Percentiles rank a stretch among this genome's conserved stretches.
These are phyloP conservation scores for Fusarium burgessii DNA, from an alignment of 2,329 filamentous ascomycete genomes.

Conservation along the genomic window DNA sequence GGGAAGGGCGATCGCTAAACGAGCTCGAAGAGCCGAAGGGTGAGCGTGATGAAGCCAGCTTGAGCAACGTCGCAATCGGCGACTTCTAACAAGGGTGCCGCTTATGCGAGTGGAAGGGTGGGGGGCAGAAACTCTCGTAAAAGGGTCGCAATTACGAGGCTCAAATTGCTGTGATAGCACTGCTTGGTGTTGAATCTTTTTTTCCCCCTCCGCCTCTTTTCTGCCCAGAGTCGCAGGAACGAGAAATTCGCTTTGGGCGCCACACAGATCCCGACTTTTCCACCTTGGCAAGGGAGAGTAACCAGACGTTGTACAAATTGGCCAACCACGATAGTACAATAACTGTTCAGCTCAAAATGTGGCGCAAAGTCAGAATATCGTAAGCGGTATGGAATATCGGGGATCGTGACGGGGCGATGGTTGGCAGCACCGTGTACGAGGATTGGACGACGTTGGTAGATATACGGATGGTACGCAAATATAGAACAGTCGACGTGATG, in stretches of 20 bases:
- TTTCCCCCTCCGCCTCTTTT: neutral
- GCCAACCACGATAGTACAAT: conserved; percentile 9
- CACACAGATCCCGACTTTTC: conserved; percentile 31
- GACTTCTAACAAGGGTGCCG: conserved; percentile 33
- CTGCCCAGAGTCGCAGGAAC: conserved; percentile 18
- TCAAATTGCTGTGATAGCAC: conserved; percentile 15
- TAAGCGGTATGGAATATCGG: conserved; percentile 26
- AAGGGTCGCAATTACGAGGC: conserved; percentile 28
- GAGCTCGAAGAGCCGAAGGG: conserved; percentile 67
- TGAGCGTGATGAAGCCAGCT: conserved; percentile 64
- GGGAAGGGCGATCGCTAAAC: conserved; percentile 61
- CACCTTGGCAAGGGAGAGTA: conserved; percentile 40
- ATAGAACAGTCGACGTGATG: conserved; percentile 9
- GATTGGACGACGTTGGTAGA: conserved; percentile 5
- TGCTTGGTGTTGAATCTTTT: conserved; percentile 8
- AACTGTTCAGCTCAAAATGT: conserved; percentile 24
- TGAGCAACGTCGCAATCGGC: conserved; percentile 48
- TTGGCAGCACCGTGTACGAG: conserved; percentile 24
- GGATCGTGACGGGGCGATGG: conserved; percentile 8
- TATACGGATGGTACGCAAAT: conserved; percentile 2
- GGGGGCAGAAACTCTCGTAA: conserved; percentile 11
- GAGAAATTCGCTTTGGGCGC: conserved; percentile 17
- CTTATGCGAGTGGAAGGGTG: conserved; percentile 15
- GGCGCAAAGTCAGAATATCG: conserved; percentile 30
- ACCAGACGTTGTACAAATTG: conserved; percentile 17